These are phyloP conservation scores for Cercospora sp. DNA, from an alignment of 2,329 filamentous ascomycete genomes.

Conservation along the genomic window DNA sequence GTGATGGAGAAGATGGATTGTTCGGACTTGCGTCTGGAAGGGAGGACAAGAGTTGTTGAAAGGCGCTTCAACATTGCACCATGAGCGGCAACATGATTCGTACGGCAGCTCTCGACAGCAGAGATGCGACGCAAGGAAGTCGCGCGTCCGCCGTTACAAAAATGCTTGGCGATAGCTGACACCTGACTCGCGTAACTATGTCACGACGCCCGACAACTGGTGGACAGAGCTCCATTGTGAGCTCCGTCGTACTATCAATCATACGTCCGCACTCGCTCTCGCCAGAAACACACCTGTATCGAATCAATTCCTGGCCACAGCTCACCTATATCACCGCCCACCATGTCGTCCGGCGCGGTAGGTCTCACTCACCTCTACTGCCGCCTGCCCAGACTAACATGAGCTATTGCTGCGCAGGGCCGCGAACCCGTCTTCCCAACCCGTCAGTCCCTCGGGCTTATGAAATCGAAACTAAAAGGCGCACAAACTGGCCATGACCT, in stretches of 20 bases:
- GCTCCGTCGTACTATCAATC: neutral
- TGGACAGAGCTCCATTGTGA: conserved; percentile 2
- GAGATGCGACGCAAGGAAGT: conserved; percentile 15
- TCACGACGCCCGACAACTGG: neutral
- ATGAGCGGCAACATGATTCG: neutral
- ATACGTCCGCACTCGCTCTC: neutral
- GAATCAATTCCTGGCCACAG: neutral
- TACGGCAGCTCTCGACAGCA: neutral
- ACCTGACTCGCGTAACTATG: neutral
- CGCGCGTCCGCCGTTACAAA: neutral
- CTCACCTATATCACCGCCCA: conserved; percentile 17
- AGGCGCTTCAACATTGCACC: conserved; percentile 12
- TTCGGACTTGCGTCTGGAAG: conserved; percentile 26
- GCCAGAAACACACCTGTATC: neutral
- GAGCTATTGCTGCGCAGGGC: conserved; percentile 57
- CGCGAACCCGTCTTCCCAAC: conserved; percentile 97
- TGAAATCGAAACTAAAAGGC: conserved; percentile 97
- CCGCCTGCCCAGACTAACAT: neutral
- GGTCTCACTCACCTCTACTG: neutral
- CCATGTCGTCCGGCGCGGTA: conserved; percentile 32
- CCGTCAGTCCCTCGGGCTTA: conserved; percentile 90
- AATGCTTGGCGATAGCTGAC: neutral
- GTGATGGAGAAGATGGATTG: conserved; percentile 16
- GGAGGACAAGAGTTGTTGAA: conserved; percentile 18
- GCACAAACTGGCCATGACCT: conserved; percentile 78